Evolutionary conservation across 108 stramenopile species (phyloP).

Genomic region (Aurantiochytrium sp.): DNA sequence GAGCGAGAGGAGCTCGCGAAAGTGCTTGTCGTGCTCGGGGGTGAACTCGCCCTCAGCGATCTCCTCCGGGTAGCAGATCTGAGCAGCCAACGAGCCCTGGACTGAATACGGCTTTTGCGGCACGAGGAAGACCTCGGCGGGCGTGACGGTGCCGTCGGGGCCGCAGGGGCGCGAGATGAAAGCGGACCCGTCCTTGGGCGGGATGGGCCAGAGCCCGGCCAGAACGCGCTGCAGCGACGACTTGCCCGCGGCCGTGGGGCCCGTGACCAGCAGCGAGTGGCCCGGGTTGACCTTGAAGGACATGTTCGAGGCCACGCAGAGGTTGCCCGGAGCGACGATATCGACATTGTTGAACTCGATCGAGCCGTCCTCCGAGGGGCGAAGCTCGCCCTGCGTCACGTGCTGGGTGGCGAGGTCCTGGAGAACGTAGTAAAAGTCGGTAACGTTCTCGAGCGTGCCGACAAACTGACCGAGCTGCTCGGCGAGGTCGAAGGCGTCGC

Average conservation of each 20-base stretch:
- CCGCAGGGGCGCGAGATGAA: neutral
- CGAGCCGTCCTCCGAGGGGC: slow-evolving; percentile 8
- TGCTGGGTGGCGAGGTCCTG: neutral
- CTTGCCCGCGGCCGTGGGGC: slow-evolving; percentile 47
- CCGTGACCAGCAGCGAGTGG: slow-evolving; percentile 40
- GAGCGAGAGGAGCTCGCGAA: slow-evolving; percentile 12
- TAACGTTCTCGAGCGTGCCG: slow-evolving; percentile 17
- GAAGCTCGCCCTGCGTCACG: neutral
- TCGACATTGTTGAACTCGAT: slow-evolving; percentile 48
- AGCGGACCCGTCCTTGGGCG: neutral
- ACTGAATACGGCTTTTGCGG: slow-evolving; percentile 6
- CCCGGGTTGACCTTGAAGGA: slow-evolving; percentile 46
- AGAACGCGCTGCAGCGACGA: slow-evolving; percentile 38
- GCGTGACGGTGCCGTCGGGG: neutral
- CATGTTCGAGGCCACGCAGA: slow-evolving; percentile 33
- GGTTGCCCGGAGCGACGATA: slow-evolving; percentile 38
- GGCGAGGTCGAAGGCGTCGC: neutral
- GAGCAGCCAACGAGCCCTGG: neutral
- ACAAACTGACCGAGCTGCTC: slow-evolving; percentile 1
- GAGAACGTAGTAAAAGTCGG: slow-evolving; percentile 18
- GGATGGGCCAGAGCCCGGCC: slow-evolving; percentile 45
- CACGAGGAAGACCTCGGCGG: neutral
- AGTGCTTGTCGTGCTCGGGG: neutral
- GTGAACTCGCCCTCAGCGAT: neutral
- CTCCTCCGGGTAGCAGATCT: slow-evolving; percentile 24